Percentiles rank a stretch among this genome's conserved stretches.
Evolutionary conservation across 192 early-diverging fungal species (phyloP).

Genomic region (Coemansia sp.): DNA sequence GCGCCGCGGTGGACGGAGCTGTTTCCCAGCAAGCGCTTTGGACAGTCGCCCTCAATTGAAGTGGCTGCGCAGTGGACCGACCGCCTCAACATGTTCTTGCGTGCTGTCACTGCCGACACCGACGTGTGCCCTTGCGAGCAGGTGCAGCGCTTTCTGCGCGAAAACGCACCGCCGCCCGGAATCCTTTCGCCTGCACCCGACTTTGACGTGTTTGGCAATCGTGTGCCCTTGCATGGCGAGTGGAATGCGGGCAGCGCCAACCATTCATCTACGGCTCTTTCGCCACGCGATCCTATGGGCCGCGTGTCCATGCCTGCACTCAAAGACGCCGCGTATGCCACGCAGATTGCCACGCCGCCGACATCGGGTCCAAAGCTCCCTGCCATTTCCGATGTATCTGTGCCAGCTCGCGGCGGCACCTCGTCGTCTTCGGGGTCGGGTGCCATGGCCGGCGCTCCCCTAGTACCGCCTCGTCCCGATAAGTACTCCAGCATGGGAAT

Average conservation of each 20-base stretch:
- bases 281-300: slow-evolving; percentile 27
- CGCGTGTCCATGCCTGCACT: slow-evolving; percentile 52
- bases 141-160: slow-evolving; percentile 44
- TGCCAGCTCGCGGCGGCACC: slow-evolving; percentile 3
- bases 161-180: slow-evolving; percentile 18
- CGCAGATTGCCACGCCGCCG: slow-evolving; percentile 25
- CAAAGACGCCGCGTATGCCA: slow-evolving; percentile 20
- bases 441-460: slow-evolving; percentile 8
- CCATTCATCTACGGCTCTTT: neutral
- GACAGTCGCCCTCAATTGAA: slow-evolving; percentile 31
- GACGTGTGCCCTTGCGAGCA: slow-evolving; percentile 40
- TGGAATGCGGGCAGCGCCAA: neutral
- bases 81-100: slow-evolving; percentile 46
- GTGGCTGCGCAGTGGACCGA: slow-evolving; percentile 41
- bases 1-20: slow-evolving; percentile 28
- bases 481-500: slow-evolving; percentile 33
- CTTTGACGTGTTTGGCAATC: slow-evolving; percentile 7
- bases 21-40: slow-evolving; percentile 47
- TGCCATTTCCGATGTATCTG: slow-evolving; percentile 9
- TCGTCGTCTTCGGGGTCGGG: neutral
- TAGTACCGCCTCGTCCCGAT: slow-evolving; percentile 26
- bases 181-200: slow-evolving; percentile 17
- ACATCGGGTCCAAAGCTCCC: slow-evolving; percentile 24
- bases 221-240: slow-evolving; percentile 30
- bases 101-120: slow-evolving; percentile 39